Base-by-base conservation (phyloP, 2,329 filamentous ascomycete genomes). In the Diaporthe ilicicola region DNA sequence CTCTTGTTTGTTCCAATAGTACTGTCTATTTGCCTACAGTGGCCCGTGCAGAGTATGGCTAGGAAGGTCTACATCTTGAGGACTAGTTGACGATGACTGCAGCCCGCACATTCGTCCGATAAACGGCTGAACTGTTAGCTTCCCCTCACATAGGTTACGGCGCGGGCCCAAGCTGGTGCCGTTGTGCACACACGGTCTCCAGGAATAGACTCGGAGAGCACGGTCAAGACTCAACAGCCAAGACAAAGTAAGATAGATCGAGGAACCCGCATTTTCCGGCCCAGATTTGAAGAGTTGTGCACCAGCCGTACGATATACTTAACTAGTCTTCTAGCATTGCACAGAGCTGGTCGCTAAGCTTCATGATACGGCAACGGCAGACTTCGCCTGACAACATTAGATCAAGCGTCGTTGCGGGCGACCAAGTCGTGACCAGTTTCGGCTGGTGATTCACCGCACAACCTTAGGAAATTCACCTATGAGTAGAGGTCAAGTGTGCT, bases 91-190 rank as follows among this genome's bases (percentile, higher is more conserved):
- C 42, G 42, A 62, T 48, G 24, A 4, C 59, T 32, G 34, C 59
- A 48, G 59, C 42, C 27, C 59, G 42, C 53, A 39, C 27, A 9
- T 7, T 12, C 42, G 9, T 62, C 42, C 15, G 59, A 62, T 48
- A 10, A 34, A 22, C 42, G 59, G 59, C 59, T 62, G 59, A 62
- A 62, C 42, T 12, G 8, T 48, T 42, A 62, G 59, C 59, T 48
- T 22, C 56, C 56, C 56, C 56, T 62, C 56, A 22, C 42, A 3
- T 24, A 6, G 39, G 27, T 19, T 7, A 10, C n/a, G 10, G 7
- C 3, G 27, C 9, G 19, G 19, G 56, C 56, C 56, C 44, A 29
- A 34, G 39, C 17, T 32, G 56, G 39, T 62, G 32, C 2, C 39
- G 22, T n/a, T 32, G 24, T 2, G 4, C 3, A 27, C 42, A 61